Conservation (phyloP, 371 early-diverging fungal species). For the Thermomucor indicae-seudaticae region DNA sequence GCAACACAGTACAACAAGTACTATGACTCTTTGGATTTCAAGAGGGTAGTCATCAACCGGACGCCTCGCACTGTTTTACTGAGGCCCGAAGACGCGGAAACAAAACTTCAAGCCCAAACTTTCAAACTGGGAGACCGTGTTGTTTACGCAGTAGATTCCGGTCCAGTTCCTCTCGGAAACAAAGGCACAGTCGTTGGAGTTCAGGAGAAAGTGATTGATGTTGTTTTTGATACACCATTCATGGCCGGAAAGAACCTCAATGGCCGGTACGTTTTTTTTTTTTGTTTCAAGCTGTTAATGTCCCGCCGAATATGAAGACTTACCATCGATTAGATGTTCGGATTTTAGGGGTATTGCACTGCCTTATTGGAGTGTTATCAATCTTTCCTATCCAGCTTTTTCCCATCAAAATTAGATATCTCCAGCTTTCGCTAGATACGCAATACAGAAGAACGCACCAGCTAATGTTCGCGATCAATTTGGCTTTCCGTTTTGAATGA, state of each 20-base stretch:
- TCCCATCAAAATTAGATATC: too few species aligned
- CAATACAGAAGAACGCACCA: too few species aligned
- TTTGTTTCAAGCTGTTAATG: not conserved
- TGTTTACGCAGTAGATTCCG: slow-evolving; percentile 69
- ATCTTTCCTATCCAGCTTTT: slow-evolving; percentile 42
- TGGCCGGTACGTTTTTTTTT: slow-evolving; percentile 44
- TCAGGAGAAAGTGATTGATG: slow-evolving; percentile 68
- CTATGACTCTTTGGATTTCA: slow-evolving; percentile 37
- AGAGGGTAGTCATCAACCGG: slow-evolving; percentile 56
- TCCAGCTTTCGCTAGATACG: too few species aligned
- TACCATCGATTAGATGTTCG: slow-evolving; percentile 50
- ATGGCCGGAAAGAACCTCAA: slow-evolving; percentile 77
- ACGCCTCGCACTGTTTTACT: slow-evolving; percentile 67
- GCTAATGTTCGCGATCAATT: too few species aligned
- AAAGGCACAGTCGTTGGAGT: slow-evolving; percentile 85
- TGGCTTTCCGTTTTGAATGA: too few species aligned
- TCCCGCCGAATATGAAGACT: not conserved
- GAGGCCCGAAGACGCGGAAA: slow-evolving; percentile 73
- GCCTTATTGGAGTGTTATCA: slow-evolving; percentile 54
- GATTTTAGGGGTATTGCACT: slow-evolving; percentile 64
- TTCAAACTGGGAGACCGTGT: slow-evolving; percentile 91
- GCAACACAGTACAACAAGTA: slow-evolving; percentile 33
- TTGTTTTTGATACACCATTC: slow-evolving; percentile 82
- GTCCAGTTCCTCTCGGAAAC: slow-evolving; percentile 75
- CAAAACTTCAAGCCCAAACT: slow-evolving; percentile 66